Evolutionary conservation across 805 yeast genomes (phyloP).

Genomic region (Ogataea degrootiae): DNA sequence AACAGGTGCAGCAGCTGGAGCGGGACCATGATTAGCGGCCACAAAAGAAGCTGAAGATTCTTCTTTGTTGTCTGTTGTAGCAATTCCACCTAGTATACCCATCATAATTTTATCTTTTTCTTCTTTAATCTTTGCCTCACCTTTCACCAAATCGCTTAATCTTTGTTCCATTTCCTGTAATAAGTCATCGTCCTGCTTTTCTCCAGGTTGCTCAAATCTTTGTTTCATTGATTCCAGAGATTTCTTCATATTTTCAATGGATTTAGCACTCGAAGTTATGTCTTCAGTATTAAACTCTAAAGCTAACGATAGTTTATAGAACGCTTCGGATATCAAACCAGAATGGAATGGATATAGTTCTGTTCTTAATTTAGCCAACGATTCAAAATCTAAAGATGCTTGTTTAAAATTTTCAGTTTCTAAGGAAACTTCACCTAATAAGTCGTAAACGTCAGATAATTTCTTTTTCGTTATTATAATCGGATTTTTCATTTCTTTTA

Average conservation of each 20-base stretch:
- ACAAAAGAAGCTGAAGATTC: conserved; percentile 3
- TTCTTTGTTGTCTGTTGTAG: conserved; percentile 21
- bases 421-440: conserved; percentile 84
- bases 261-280: conserved; percentile 47
- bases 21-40: conserved; percentile 9
- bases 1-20: conserved; percentile 3
- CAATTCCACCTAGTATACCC: conserved; percentile 51
- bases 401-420: conserved; percentile 86
- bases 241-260: conserved; percentile 39
- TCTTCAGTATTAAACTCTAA: conserved; percentile 62
- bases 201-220: conserved; percentile 33
- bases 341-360: conserved; percentile 48
- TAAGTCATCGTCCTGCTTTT: conserved; percentile 41
- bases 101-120: conserved; percentile 50
- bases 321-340: conserved; percentile 67
- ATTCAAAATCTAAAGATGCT: conserved; percentile 64
- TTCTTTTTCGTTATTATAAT: conserved; percentile 40
- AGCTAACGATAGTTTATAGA: conserved; percentile 76
- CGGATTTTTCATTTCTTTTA: conserved; percentile 22
- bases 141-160: conserved; percentile 48
- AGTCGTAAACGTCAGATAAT: conserved; percentile 68
- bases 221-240: conserved; percentile 41
- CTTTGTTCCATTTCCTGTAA: conserved; percentile 54
- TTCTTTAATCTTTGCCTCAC: conserved; percentile 43
- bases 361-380: conserved; percentile 50